Base-by-base conservation (phyloP, 2,329 filamentous ascomycete genomes). In the Alternaria gansuensis region DNA sequence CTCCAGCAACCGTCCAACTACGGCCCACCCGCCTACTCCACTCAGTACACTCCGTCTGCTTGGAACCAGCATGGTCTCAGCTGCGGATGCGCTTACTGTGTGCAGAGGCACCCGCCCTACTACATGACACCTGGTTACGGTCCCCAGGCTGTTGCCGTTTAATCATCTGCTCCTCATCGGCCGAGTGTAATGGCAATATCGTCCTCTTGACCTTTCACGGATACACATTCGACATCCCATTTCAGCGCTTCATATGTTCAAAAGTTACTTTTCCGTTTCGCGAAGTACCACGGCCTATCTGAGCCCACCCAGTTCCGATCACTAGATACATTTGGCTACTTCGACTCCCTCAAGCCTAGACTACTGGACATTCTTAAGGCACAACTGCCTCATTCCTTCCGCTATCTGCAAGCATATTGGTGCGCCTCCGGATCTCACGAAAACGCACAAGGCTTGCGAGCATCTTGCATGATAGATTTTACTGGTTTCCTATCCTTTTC, bases 391-490 rank as follows among this genome's bases (percentile, higher is more conserved):
- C 57, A 65, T 74, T 74, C 63, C 65, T 71, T 69, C 65, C 67
- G 71, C 68, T 74, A 73, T 75, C 69, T 75, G 71, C 62, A 74
- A 69, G 67, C 72, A 75, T 71, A 69, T 72, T 62, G 68, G 73
- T 71, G 69, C 70, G 69, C 49, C 62, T 66, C 66, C 62, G 68
- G 73, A 75, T 76, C 68, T 75, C 59, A 76, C 61, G 73, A 76
- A 75, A 76, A 70, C 62, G 67, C 70, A 72, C 59, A 67, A 67
- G 66, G 64, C 66, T 68, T 72, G 71, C 70, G 68, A 73, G 65
- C 68, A 75, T 75, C 63, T 70, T 76, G 74, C 74, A 77, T 75
- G 70, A 75, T 77, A 77, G 75, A 77, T 77, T 75, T 63, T 54
- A 69, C 64, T 51, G 41, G 40, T 62, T 57, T 36, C 31, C 55